Conservation (phyloP, 257 asterid species). For the Hygrophila difformis region DNA sequence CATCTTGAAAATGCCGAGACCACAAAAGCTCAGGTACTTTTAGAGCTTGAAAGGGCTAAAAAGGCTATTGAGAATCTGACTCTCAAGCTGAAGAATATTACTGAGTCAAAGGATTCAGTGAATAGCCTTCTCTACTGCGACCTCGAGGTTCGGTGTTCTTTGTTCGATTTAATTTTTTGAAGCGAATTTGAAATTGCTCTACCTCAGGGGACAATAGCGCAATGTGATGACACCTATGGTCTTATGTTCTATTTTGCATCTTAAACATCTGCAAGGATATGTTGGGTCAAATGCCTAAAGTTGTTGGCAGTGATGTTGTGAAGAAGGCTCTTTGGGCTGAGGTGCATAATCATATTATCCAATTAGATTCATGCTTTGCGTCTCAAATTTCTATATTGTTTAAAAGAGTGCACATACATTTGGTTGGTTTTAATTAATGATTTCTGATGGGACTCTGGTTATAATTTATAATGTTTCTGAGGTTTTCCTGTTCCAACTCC, state of each 20-base stretch:
- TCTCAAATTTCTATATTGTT: neutral
- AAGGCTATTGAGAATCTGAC: too few species aligned
- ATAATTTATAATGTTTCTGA: slow-evolving; percentile 5
- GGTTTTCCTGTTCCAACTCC: slow-evolving; percentile 1
- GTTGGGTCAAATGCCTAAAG: slow-evolving; percentile 84
- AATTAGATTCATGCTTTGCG: slow-evolving; percentile 9
- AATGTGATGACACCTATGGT: too few species aligned
- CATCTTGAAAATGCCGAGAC: too few species aligned
- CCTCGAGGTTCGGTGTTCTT: too few species aligned
- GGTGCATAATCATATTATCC: slow-evolving; percentile 34
- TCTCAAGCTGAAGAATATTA: too few species aligned
- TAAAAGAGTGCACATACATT: slow-evolving; percentile 1
- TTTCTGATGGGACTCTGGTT: slow-evolving; percentile 1
- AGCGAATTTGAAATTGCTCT: too few species aligned
- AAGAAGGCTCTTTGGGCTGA: slow-evolving; percentile 99
- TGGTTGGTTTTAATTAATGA: slow-evolving; percentile 5
- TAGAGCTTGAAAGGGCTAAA: too few species aligned
- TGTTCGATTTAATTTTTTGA: too few species aligned
- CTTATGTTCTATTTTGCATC: slow-evolving; percentile 61
- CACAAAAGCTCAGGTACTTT: too few species aligned
- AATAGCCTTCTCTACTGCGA: too few species aligned
- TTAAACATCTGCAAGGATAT: slow-evolving; percentile 79
- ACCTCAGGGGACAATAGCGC: too few species aligned
- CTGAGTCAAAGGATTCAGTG: too few species aligned
- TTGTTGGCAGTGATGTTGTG: slow-evolving; percentile 92